A percentile compares a stretch with the other conserved stretches of the same genome.
Evolutionary conservation across 225 moss, liverwort and hornwort genomes (phyloP).

Genomic region (Straminergon stramineum): DNA sequence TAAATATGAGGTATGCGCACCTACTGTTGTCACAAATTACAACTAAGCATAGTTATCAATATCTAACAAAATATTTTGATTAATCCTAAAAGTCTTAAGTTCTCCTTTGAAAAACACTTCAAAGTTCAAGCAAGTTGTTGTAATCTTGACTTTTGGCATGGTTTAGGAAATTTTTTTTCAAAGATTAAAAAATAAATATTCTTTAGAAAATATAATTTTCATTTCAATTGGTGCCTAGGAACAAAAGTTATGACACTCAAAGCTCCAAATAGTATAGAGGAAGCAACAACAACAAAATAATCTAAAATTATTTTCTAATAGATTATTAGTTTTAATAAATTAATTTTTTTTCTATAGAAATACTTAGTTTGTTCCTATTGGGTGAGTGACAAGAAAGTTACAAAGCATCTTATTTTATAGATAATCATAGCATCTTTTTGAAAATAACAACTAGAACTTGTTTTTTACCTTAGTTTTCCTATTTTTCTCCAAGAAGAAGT

Average conservation of each 20-base stretch:
- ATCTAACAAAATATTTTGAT: too few relatives aligned
- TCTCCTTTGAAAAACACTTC: rapidly evolving
- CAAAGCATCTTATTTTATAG: not conserved
- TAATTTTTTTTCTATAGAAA: not conserved
- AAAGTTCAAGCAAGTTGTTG: not conserved
- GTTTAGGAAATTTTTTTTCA: not conserved
- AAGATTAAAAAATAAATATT: too few relatives aligned
- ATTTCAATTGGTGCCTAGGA: not conserved
- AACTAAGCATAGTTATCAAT: not conserved
- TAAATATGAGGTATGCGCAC: not conserved
- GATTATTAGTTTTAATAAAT: not conserved
- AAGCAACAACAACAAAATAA: not conserved
- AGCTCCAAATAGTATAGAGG: not conserved
- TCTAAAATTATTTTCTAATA: not conserved
- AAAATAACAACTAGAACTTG: rapidly evolving
- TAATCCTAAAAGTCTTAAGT: not conserved
- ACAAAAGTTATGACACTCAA: not conserved
- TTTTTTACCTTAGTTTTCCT: not conserved
- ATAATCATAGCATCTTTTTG: not conserved
- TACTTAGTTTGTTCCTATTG: not conserved
- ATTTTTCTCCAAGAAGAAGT: not conserved
- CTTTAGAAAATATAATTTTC: not conserved
- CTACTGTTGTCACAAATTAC: not conserved
- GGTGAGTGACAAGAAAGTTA: not conserved
- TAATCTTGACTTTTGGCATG: not conserved